A percentile compares a stretch with the other conserved stretches of the same genome.
Conservation (phyloP, 306 rosid genomes). For the Malus sieversii region DNA sequence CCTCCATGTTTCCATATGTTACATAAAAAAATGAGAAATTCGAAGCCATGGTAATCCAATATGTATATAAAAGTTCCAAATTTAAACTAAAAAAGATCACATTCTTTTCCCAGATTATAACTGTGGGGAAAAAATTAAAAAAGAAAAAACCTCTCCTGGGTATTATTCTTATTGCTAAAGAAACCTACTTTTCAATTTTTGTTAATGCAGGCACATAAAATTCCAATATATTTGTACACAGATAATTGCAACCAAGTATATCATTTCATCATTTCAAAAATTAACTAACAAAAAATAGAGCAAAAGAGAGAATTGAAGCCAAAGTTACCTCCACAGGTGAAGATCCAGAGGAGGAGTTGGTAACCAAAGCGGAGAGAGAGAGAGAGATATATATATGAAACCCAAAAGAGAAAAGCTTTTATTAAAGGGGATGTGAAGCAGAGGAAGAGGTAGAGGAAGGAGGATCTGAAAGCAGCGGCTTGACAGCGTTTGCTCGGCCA, state of each 20-base stretch:
- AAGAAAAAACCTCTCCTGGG: neutral
- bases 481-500: slow-evolving; percentile 15
- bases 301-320: neutral
- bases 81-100: neutral
- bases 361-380: neutral
- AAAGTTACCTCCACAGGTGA: neutral
- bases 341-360: slow-evolving; percentile 1
- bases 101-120: neutral
- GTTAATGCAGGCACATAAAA: neutral
- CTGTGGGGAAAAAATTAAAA: neutral
- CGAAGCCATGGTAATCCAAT: neutral
- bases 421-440: neutral
- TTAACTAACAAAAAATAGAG: neutral
- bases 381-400: neutral
- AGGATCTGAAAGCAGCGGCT: slow-evolving; percentile 16
- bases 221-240: neutral
- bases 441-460: neutral
- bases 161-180: neutral
- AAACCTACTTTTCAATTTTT: neutral
- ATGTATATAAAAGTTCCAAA: neutral
- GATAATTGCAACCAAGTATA: neutral
- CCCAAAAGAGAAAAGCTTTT: neutral
- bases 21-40: neutral
- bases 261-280: neutral
- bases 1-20: neutral